Percentiles rank a stretch among this genome's conserved stretches.
Evolutionary conservation across 805 yeast genomes (phyloP).

Genomic region (Zygoascus flipseniorum): DNA sequence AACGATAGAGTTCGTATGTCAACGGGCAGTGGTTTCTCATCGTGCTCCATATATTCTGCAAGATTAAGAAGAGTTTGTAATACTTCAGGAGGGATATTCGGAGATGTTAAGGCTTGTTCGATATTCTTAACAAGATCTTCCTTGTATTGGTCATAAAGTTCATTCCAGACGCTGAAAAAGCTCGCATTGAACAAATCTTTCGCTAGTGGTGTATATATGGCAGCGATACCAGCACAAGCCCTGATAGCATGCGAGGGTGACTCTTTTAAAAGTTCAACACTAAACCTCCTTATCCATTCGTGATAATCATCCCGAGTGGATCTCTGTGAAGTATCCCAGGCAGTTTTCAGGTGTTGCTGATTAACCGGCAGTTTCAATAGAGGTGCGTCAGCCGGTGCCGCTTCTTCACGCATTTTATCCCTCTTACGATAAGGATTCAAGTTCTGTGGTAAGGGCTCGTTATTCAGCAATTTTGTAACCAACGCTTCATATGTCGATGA

Average conservation of each 20-base stretch:
- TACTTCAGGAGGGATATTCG: slow-evolving; percentile 92
- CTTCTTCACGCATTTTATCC: slow-evolving; percentile 41
- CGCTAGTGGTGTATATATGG: slow-evolving; percentile 80
- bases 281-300: slow-evolving; percentile 86
- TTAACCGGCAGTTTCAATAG: slow-evolving; percentile 67
- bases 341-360: slow-evolving; percentile 55
- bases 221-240: slow-evolving; percentile 85
- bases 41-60: slow-evolving; percentile 97
- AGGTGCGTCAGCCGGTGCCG: slow-evolving; percentile 52
- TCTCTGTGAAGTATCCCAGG: slow-evolving; percentile 89
- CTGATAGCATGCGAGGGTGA: slow-evolving; percentile 91
- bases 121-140: slow-evolving; percentile 81
- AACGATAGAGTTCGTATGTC: slow-evolving; percentile 84
- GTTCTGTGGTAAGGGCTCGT: slow-evolving; percentile 79
- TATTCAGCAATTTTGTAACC: slow-evolving; percentile 65
- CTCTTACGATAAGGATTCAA: slow-evolving; percentile 39
- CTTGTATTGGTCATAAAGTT: slow-evolving; percentile 77
- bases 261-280: slow-evolving; percentile 79
- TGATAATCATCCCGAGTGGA: slow-evolving; percentile 95
- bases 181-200: slow-evolving; percentile 88
- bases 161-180: slow-evolving; percentile 94
- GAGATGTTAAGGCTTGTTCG: slow-evolving; percentile 79
- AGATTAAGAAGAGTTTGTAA: slow-evolving; percentile 81
- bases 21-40: slow-evolving; percentile 87
- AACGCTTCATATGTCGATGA: slow-evolving; percentile 72